Percentiles rank a stretch among this genome's conserved stretches.
Evolutionary conservation across 2,329 filamentous ascomycete species (phyloP).

Genomic region (Aspergillus nomiae): DNA sequence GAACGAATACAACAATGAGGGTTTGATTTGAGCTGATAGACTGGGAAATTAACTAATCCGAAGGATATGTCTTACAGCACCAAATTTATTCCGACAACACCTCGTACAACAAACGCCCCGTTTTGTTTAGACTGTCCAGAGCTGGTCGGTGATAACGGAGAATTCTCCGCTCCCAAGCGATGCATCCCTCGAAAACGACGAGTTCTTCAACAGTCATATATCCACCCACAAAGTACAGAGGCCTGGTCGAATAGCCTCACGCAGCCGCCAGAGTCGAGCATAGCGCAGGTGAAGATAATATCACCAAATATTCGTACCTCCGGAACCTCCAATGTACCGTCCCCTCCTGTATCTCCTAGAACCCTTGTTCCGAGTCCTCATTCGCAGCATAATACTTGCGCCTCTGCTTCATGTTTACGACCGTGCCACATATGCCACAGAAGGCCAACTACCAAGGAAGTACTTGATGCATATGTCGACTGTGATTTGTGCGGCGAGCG

Average conservation of each 20-base stretch:
- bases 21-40: neutral
- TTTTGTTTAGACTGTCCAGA: conserved; percentile 17
- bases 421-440: conserved; percentile 47
- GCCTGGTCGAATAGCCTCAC: neutral
- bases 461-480: conserved; percentile 45
- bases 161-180: conserved; percentile 11
- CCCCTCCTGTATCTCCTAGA: conserved; percentile 32
- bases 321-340: conserved; percentile 8
- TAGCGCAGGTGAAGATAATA: conserved; percentile 6
- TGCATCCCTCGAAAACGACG: conserved; percentile 19
- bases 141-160: conserved; percentile 13
- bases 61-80: neutral
- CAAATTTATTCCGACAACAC: conserved; percentile 17
- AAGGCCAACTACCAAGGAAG: conserved; percentile 41
- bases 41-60: conserved; percentile 3
- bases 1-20: neutral
- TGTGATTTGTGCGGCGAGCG: conserved; percentile 42
- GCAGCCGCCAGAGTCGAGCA: conserved; percentile 4
- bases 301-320: conserved; percentile 10
- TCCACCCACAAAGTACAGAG: conserved; percentile 15
- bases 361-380: conserved; percentile 27
- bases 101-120: conserved; percentile 17
- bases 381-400: conserved; percentile 20
- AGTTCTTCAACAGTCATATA: conserved; percentile 19
- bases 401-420: conserved; percentile 32